Evolutionary conservation across 2,329 filamentous ascomycete species (phyloP), one percentile per base, ranked within the genome.

Genomic region (Hymenoscyphus linearis): DNA sequence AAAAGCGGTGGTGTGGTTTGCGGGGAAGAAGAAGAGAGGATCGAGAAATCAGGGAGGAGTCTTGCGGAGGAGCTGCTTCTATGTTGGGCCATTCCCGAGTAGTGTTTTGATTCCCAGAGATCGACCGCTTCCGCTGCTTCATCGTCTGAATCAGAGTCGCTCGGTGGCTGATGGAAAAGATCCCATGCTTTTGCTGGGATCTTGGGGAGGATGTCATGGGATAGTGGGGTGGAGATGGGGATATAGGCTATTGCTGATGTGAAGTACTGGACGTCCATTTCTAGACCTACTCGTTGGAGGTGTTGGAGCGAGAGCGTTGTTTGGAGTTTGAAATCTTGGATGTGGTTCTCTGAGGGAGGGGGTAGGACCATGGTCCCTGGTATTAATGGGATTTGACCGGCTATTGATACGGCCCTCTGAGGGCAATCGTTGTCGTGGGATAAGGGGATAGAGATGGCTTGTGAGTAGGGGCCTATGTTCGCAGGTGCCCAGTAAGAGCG

Each of bases 401-500:
- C 93, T 37, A 97, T 81, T 59, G 86, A 86, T 16, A 93, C 78
- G 10, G 67, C 40, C 52, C 65, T 71, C 50, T 69, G 68, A 18
- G 53, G 63, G 56, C 37, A 31, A 13, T 64, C 57, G 36, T 65
- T 58, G 12, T 71, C 70, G 22, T 70, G 64, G 31, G 72, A 58
- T 2, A 69, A 67, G 9, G 72, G 62, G 9, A 36, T 34, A 7
- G 61, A 35, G 3, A 80, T 85, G 3, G 92, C 91, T 76, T 99
- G 95, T 60, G 93, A 97, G 75, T 98, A 98, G 0, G 95, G 95
- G 0, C 95, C 95, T 59, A 99, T 98, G 71, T 98, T 98, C 22
- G 95, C 93, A 0, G 95, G 95, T 0, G 95, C 95, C 95, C 95
- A 99, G 79, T 98, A 98, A 12, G 91, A 96, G 44, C 90, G 81